Evolutionary conservation across 768 basidiomycete species (phyloP).

Genomic region (Gymnopilus dilepis): DNA sequence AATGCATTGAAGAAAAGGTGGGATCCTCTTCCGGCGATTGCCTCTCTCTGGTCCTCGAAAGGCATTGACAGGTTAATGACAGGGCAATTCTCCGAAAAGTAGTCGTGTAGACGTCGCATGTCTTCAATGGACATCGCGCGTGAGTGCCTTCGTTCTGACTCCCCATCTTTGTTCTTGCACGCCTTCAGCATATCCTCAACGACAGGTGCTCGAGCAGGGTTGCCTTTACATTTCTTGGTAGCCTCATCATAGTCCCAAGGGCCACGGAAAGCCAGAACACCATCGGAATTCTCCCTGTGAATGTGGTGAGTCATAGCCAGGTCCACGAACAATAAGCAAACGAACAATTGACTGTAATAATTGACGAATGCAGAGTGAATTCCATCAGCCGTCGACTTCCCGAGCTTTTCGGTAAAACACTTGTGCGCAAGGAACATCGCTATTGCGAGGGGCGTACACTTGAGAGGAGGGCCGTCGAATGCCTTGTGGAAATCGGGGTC

Average conservation of each 20-base stretch:
- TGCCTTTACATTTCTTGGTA: slow-evolving; percentile 24
- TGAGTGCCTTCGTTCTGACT: slow-evolving; percentile 26
- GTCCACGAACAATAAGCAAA: neutral
- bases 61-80: slow-evolving; percentile 31
- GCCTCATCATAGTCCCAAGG: slow-evolving; percentile 25
- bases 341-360: slow-evolving; percentile 37
- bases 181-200: slow-evolving; percentile 27
- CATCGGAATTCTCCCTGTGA: neutral
- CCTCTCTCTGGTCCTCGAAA: slow-evolving; percentile 10
- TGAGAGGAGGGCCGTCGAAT: slow-evolving; percentile 34
- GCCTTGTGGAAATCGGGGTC: slow-evolving; percentile 29
- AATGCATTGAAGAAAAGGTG: slow-evolving; percentile 38
- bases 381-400: slow-evolving; percentile 25
- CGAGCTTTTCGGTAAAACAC: slow-evolving; percentile 30
- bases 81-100: slow-evolving; percentile 4
- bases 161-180: slow-evolving; percentile 26
- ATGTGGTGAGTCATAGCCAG: no score
- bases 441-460: slow-evolving; percentile 30
- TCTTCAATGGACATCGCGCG: slow-evolving; percentile 27
- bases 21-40: slow-evolving; percentile 10
- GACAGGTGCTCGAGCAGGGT: slow-evolving; percentile 26
- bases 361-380: slow-evolving; percentile 33
- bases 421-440: slow-evolving; percentile 36
- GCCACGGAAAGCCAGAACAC: slow-evolving; percentile 19
- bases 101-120: slow-evolving; percentile 20